Percentiles rank a stretch among this genome's conserved stretches.
Evolutionary conservation across 306 rosid genomes (phyloP).

Genomic region (Elaeagnus macrophylla): DNA sequence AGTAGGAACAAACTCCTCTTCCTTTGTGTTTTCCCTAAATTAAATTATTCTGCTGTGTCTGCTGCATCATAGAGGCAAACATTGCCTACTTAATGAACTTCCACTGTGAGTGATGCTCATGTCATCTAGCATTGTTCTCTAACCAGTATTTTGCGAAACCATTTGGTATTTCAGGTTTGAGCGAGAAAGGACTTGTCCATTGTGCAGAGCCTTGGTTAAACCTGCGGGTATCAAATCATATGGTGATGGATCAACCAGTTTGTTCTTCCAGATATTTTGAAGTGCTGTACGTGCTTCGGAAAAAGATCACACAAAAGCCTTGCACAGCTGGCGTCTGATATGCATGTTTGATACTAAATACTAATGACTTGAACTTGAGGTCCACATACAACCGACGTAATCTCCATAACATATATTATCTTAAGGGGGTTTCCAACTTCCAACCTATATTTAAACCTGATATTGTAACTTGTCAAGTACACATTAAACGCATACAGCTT

Average conservation of each 20-base stretch:
- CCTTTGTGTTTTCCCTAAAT: too few species aligned
- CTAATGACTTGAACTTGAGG: too few species aligned
- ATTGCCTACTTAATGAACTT: too few species aligned
- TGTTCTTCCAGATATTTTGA: slow-evolving; percentile 77
- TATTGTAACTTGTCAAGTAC: background rate
- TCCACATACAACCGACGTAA: too few species aligned
- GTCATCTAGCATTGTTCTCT: background rate
- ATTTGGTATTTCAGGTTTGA: slow-evolving; percentile 53
- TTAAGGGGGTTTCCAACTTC: background rate
- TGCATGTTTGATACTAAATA: too few species aligned
- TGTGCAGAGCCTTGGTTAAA: slow-evolving; percentile 89
- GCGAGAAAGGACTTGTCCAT: slow-evolving; percentile 85
- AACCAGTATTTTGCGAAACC: background rate
- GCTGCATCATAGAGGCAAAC: too few species aligned
- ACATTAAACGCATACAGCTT: background rate
- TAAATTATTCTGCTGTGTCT: too few species aligned
- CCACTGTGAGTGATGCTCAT: too few species aligned
- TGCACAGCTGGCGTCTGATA: too few species aligned
- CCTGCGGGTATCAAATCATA: slow-evolving; percentile 79
- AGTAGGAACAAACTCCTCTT: too few species aligned
- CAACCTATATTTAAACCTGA: background rate
- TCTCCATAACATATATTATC: too few species aligned
- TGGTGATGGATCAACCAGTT: slow-evolving; percentile 79
- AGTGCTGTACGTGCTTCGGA: background rate
- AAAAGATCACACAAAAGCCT: background rate